Evolutionary conservation across 1,284 basidiomycete genomes (phyloP).

Genomic region (Cutaneotrichosporon sp.): DNA sequence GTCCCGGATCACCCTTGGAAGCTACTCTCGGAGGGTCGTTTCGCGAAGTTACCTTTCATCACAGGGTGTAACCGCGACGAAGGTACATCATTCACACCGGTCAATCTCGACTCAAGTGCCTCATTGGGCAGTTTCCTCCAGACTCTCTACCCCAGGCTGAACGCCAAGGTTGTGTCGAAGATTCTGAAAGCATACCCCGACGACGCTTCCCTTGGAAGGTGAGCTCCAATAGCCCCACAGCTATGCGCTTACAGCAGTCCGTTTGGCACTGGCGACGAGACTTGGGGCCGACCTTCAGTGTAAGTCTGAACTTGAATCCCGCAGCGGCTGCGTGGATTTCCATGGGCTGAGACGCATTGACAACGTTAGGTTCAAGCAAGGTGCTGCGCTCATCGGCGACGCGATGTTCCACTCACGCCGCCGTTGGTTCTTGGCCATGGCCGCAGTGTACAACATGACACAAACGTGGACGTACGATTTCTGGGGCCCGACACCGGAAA

Average conservation of each 20-base stretch:
- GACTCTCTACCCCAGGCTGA: not conserved
- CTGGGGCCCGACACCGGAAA: constrained; percentile 18
- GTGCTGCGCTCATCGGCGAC: constrained; percentile 30
- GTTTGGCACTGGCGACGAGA: constrained; percentile 41
- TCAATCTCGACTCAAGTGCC: not conserved
- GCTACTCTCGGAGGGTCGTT: constrained; percentile 33
- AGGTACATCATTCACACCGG: constrained; percentile 4
- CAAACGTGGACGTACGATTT: constrained; percentile 39
- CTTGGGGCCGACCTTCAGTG: constrained; percentile 25
- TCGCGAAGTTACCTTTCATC: constrained; percentile 45
- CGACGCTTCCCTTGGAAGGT: constrained; percentile 21
- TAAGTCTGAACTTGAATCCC: constrained; percentile 18
- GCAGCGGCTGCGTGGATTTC: too few relatives aligned
- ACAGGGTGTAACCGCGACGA: constrained; percentile 44
- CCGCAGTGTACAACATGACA: constrained; percentile 22
- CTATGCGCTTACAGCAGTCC: constrained; percentile 28
- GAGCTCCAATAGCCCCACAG: constrained; percentile 13
- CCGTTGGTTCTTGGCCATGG: constrained; percentile 28
- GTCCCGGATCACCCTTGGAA: constrained; percentile 37
- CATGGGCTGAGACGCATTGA: not conserved
- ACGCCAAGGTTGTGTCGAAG: not conserved
- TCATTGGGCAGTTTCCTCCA: not conserved
- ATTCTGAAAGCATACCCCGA: not conserved
- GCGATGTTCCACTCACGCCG: constrained; percentile 28
- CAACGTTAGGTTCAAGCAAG: constrained; percentile 26